These are phyloP conservation scores for Moesziomyces sp. DNA, from an alignment of 1,284 basidiomycete species.

Conservation along the genomic window DNA sequence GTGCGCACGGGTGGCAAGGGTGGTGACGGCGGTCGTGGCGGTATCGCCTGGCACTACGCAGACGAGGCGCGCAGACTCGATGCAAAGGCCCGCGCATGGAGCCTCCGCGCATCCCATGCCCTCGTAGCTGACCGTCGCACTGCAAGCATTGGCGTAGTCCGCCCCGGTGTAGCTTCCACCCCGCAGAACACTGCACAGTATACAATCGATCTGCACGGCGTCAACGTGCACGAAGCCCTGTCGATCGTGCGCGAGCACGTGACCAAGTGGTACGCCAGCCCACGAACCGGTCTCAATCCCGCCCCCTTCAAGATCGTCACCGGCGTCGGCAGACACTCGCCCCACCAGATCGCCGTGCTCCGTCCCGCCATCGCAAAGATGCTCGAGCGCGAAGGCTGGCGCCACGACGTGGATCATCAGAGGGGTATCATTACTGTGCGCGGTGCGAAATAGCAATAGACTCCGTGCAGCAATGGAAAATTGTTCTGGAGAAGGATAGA, in stretches of 20 bases:
- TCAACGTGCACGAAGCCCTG: slow-evolving; percentile 67
- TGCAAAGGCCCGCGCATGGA: slow-evolving; percentile 65
- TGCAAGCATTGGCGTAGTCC: slow-evolving; percentile 31
- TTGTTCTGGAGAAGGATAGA: not conserved
- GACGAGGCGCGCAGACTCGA: slow-evolving; percentile 67
- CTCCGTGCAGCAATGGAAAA: not conserved
- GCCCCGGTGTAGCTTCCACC: slow-evolving; percentile 7
- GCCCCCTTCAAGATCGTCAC: slow-evolving; percentile 67
- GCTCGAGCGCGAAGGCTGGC: slow-evolving; percentile 66
- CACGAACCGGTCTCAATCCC: slow-evolving; percentile 19
- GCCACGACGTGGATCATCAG: slow-evolving; percentile 47
- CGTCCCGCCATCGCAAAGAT: slow-evolving; percentile 65
- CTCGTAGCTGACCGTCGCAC: slow-evolving; percentile 63
- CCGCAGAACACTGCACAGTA: slow-evolving; percentile 25
- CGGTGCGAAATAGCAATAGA: slow-evolving; percentile 30
- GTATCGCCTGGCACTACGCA: slow-evolving; percentile 62
- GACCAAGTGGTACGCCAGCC: slow-evolving; percentile 58
- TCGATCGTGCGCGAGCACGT: slow-evolving; percentile 64
- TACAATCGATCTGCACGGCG: slow-evolving; percentile 66
- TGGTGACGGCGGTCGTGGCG: slow-evolving; percentile 34
- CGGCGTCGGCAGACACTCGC: slow-evolving; percentile 67
- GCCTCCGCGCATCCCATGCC: slow-evolving; percentile 61
- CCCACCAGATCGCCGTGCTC: slow-evolving; percentile 64
- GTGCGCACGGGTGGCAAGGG: slow-evolving; percentile 33
- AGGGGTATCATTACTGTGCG: slow-evolving; percentile 45